A percentile compares a stretch with the other conserved stretches of the same genome.
Conservation (phyloP, 75 land plant genomes). For the Cupressus sempervirens region DNA sequence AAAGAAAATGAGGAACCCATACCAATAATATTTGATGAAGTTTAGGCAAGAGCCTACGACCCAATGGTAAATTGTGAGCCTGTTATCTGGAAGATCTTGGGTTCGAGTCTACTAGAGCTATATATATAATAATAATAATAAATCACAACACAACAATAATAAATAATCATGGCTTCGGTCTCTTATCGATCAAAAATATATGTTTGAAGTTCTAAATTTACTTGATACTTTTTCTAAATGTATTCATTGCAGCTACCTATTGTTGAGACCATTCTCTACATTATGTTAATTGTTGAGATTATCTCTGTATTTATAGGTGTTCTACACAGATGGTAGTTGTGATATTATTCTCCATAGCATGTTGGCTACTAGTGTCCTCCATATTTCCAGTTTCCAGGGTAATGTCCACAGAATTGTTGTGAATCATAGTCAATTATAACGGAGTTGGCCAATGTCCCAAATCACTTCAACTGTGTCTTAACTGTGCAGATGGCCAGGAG, state of each 20-base stretch:
- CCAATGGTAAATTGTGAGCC: too few species aligned
- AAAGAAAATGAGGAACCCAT: not conserved
- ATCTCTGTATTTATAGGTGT: not conserved
- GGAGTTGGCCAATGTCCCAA: not conserved
- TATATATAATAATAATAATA: too few species aligned
- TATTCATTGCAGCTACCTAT: not conserved
- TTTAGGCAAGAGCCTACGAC: too few species aligned
- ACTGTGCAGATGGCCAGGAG: not conserved
- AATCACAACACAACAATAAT: too few species aligned
- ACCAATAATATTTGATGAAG: not conserved
- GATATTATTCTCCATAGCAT: not conserved
- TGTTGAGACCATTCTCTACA: not conserved
- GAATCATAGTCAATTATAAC: too few species aligned
- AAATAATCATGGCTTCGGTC: too few species aligned
- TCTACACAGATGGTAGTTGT: not conserved
- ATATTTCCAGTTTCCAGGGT: not conserved
- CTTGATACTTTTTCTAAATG: not conserved
- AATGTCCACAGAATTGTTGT: not conserved
- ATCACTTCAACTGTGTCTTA: not conserved
- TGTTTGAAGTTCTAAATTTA: not conserved
- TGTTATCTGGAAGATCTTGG: too few species aligned
- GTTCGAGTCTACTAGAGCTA: too few species aligned
- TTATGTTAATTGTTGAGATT: not conserved
- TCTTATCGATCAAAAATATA: too few species aligned
- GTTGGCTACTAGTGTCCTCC: not conserved